A percentile compares a stretch with the other conserved stretches of the same genome.
Evolutionary conservation across 2,329 filamentous ascomycete genomes (phyloP).

Genomic region (Colletotrichum sp.): DNA sequence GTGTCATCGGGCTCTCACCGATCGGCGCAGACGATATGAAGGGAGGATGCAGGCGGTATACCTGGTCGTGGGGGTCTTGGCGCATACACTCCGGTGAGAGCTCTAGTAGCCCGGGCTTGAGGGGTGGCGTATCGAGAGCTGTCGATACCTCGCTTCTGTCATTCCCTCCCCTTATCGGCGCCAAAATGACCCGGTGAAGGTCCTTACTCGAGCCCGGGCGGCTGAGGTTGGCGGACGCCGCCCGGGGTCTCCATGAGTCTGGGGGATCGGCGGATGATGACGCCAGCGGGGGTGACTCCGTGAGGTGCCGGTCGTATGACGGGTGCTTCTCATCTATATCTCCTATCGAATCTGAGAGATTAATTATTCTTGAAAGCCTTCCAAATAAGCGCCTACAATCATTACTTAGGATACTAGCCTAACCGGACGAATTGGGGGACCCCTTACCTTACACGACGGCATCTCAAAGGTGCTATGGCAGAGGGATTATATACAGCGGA

Average conservation of each 20-base stretch:
- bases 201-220: background rate
- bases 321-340: background rate
- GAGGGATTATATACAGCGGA: background rate
- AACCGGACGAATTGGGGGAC: accelerated
- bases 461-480: background rate
- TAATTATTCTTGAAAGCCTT: background rate
- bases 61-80: background rate
- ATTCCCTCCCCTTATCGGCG: background rate
- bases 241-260: background rate
- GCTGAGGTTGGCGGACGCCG: background rate
- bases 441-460: background rate
- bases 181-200: background rate
- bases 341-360: too few species aligned
- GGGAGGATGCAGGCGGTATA: background rate
- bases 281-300: background rate
- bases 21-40: background rate
- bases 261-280: background rate
- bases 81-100: background rate
- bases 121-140: accelerated
- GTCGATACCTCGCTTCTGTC: background rate
- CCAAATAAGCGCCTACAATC: accelerated
- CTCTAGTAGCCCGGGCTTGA: background rate
- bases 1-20: background rate
- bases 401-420: background rate
- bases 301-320: background rate